phyloP scores from a whole-genome alignment of 306 rosid species.

The Quercus robur region DNA sequence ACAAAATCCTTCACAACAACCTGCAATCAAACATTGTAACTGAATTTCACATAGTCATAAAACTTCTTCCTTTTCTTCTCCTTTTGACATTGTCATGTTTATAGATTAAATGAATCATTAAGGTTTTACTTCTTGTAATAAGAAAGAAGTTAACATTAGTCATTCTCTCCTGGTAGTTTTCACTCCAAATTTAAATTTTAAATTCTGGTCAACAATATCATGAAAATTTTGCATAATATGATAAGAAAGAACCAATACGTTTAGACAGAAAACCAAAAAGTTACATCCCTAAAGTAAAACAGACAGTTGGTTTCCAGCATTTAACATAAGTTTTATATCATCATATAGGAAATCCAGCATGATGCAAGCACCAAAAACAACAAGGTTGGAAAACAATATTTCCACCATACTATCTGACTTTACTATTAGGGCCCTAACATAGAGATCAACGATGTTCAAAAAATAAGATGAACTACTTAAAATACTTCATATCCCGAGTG shows the following conservation, averaged over 20 bases:
- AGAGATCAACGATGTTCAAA: neutral
- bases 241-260: neutral
- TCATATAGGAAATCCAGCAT: neutral
- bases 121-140: neutral
- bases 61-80: neutral
- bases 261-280: neutral
- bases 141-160: neutral
- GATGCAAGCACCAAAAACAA: neutral
- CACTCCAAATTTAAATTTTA: neutral
- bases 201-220: neutral
- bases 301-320: neutral
- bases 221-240: neutral
- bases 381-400: neutral
- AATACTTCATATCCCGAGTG: neutral
- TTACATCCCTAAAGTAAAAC: neutral
- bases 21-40: constrained; percentile 47
- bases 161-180: neutral
- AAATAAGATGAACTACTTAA: neutral
- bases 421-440: neutral
- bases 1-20: constrained; percentile 79
- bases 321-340: neutral
- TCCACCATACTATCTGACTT: neutral
- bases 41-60: constrained; percentile 20
- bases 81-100: neutral
- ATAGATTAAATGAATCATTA: neutral